These are phyloP conservation scores for Zalaria obscura DNA, from an alignment of 2,329 filamentous ascomycete genomes.

Conservation along the genomic window DNA sequence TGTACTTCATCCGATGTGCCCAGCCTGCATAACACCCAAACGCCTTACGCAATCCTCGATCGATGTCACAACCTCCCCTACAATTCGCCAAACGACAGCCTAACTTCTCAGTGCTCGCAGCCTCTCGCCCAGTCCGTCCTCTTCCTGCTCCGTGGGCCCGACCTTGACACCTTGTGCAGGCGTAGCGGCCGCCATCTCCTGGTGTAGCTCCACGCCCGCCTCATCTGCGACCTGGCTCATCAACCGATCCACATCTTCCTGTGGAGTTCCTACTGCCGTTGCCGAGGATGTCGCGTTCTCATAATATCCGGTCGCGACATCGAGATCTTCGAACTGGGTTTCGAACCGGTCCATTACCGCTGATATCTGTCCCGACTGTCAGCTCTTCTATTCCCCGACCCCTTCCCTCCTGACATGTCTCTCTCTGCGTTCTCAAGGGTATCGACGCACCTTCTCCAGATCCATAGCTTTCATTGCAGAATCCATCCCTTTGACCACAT, in stretches of 20 bases:
- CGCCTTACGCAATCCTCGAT: neutral
- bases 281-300: conserved; percentile 72
- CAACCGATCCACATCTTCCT: conserved; percentile 77
- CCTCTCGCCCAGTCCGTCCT: conserved; percentile 54
- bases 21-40: no score
- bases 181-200: conserved; percentile 53
- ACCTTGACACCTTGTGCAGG: conserved; percentile 39
- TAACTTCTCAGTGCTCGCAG: conserved; percentile 38
- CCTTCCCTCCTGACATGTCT: neutral
- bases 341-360: conserved; percentile 54
- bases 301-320: conserved; percentile 52
- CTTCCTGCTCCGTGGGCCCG: conserved; percentile 62
- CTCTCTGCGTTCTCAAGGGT: neutral
- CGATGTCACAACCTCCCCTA: conserved; percentile 1
- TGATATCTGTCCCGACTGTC: conserved; percentile 34
- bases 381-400: neutral
- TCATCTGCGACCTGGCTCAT: conserved; percentile 80
- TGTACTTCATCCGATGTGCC: no score
- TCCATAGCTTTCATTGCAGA: conserved; percentile 50
- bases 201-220: conserved; percentile 66
- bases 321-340: conserved; percentile 38
- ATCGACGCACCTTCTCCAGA: conserved; percentile 40
- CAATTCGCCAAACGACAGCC: neutral
- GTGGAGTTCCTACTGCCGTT: conserved; percentile 58
- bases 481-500: conserved; percentile 48